Evolutionary conservation across 2,329 filamentous ascomycete species (phyloP).

Genomic region (Botryotinia calthae): DNA sequence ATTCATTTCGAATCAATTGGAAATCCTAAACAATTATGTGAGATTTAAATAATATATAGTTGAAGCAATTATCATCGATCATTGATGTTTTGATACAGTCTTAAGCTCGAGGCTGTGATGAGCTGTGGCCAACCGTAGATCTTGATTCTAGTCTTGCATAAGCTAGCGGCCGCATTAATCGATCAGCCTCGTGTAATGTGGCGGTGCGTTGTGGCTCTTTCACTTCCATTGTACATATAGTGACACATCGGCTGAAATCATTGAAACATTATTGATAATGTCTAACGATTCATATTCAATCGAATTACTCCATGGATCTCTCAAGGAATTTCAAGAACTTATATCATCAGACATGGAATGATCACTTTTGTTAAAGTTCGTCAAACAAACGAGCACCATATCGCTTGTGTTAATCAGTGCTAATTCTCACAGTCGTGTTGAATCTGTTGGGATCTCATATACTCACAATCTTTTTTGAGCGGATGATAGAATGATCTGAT

Average conservation of each 20-base stretch:
- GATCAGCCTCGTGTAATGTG: background rate
- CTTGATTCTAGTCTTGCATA: too few species aligned
- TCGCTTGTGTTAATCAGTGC: background rate
- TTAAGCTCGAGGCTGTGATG: constrained; percentile 5
- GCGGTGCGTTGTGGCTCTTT: background rate
- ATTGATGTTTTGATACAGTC: background rate
- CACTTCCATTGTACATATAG: background rate
- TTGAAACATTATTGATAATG: background rate
- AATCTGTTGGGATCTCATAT: background rate
- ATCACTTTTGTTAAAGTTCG: background rate
- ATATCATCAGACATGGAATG: background rate
- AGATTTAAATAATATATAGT: background rate
- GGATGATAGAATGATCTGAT: background rate
- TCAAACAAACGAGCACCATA: background rate
- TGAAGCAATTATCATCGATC: background rate
- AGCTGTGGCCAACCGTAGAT: background rate
- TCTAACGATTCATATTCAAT: background rate
- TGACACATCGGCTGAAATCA: too few species aligned
- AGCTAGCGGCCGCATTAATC: background rate
- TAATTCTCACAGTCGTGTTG: background rate
- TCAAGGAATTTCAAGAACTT: background rate
- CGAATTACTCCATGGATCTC: too few species aligned
- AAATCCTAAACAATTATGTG: background rate
- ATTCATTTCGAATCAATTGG: background rate
- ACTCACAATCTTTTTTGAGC: background rate